Evolutionary conservation across 306 rosid species (phyloP).

Genomic region (Lathyrus aphaca): DNA sequence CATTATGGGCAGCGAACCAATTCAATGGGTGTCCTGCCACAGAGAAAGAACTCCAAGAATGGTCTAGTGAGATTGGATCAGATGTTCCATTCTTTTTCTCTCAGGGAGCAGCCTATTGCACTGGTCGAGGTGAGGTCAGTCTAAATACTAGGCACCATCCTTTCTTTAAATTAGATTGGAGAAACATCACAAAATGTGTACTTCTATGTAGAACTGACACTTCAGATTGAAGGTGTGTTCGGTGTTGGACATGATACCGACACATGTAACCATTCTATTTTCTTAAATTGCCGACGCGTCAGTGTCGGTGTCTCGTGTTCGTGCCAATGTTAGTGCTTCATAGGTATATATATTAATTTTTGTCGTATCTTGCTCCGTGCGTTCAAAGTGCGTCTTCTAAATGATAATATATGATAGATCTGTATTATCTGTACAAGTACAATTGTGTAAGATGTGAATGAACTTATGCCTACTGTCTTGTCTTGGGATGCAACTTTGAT

Average conservation of each 20-base stretch:
- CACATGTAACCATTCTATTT: too few species aligned
- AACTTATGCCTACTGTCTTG: constrained; percentile 6
- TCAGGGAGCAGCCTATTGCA: constrained; percentile 93
- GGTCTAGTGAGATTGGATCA: constrained; percentile 98
- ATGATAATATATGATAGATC: constrained; percentile 24
- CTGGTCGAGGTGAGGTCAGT: constrained; percentile 97
- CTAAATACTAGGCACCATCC: constrained; percentile 37
- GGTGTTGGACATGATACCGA: too few species aligned
- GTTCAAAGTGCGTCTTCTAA: constrained; percentile 1
- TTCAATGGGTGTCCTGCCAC: constrained; percentile 76
- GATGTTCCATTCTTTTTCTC: constrained; percentile 98
- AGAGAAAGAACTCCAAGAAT: constrained; percentile 90
- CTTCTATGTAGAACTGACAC: too few species aligned
- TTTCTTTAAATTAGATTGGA: constrained; percentile 11
- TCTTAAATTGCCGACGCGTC: too few species aligned
- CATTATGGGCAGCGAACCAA: constrained; percentile 97
- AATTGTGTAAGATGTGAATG: constrained; percentile 2
- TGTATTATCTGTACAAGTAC: neutral
- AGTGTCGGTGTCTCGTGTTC: too few species aligned
- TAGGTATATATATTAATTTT: neutral
- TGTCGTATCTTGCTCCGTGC: neutral
- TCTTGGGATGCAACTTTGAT: neutral
- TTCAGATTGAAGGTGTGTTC: too few species aligned
- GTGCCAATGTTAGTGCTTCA: too few species aligned
- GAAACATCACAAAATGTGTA: neutral